Base-by-base conservation (phyloP, 1,139 yeast species). In the Debaryomyces udenii region DNA sequence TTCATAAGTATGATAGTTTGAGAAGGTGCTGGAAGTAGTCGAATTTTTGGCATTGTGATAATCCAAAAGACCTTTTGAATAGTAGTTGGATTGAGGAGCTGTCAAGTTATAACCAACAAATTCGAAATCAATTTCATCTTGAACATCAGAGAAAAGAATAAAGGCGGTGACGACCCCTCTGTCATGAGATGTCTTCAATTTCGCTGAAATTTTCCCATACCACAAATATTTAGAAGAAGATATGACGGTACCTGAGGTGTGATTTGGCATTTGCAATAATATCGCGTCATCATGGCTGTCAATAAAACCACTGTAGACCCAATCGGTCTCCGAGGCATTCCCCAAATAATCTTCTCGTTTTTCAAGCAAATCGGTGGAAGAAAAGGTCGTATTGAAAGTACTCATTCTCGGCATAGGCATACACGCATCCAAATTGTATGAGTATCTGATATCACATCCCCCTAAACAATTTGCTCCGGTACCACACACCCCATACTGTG, bases 111-210 rank as follows among this genome's bases (percentile, higher is more conserved):
- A 76, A 46, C 98, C 98, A 44, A 89, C 83, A 54, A 81, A 84
- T 68, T 90, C 97, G 57, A 68, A 83, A 77, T 90, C 97, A 55
- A 90, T 78, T 74, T 91, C 97, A 69, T 90, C 97, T 65, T 85
- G 83, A 32, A 86, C 89, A 55, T 87, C 89, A 2, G 96, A 86
- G 68, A 81, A 86, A 45, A 88, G 65, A 61, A 90, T 88, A 55
- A 84, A 81, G n/a, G 96, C 93, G 14, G 94, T 77, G 47, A 90
- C 79, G 37, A 90, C 96, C 69, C 97, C 97, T 24, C 66, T 71
- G 40, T 79, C 80, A 56, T 80, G 87, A 1, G 96, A 85, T 1
- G 94, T 73, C 64, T 85, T 87, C 53, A 89, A 56, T 24, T 73
- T 78, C 32, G 87, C 84, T 31, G 81, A 66, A 28, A 88, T 76